Base-by-base conservation (phyloP, 2,329 filamentous ascomycete genomes). In the Xylariaceae sp. region DNA sequence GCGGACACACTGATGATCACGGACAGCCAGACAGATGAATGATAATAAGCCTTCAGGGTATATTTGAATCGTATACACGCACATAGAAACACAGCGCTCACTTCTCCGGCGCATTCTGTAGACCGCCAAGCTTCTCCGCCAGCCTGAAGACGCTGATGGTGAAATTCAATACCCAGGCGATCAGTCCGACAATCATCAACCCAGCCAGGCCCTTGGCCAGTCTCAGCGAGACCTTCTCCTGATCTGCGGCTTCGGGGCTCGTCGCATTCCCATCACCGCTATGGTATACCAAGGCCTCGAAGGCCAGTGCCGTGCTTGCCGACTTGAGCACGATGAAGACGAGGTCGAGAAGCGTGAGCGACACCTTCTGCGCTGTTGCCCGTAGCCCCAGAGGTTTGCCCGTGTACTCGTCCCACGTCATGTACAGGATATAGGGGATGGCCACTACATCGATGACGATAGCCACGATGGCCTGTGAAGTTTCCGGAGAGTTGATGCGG, bases 321-420 rank as follows among this genome's bases (percentile, higher is more conserved):
- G 89, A 88, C 58, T 94, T 90, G 64, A 98, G 94, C 26, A 96
- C 89, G 52, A 98, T 94, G 57, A 98, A 98, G 51, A 95, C 80
- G 3, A 98, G 70, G 60, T 98, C 92, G 37, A 94, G 74, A 35
- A 98, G 76, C 39, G 96, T 84, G 31, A 98, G 75, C 11, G 84
- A 78, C 44, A 94, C 83, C 58, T 98, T 98, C 31, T 86, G 82
- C 36, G 80, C 80, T 8, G 87, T 79, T 5, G 80, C 80, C 27
- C 93, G 83, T 39, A 98, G 66, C 2, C 92, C 92, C 14, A 98
- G 68, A 15, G 93, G 92, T 56, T 93, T 93, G 19, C 87, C 86
- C 5, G 86, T 92, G 61, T 95, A 96, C 63, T 98, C 92, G 55
- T 98, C 92, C 64, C 81, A 94, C 16, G 89, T 93, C 64, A 96